These are phyloP conservation scores for Hygrophorus russula DNA, from an alignment of 768 basidiomycete species.

Conservation along the genomic window DNA sequence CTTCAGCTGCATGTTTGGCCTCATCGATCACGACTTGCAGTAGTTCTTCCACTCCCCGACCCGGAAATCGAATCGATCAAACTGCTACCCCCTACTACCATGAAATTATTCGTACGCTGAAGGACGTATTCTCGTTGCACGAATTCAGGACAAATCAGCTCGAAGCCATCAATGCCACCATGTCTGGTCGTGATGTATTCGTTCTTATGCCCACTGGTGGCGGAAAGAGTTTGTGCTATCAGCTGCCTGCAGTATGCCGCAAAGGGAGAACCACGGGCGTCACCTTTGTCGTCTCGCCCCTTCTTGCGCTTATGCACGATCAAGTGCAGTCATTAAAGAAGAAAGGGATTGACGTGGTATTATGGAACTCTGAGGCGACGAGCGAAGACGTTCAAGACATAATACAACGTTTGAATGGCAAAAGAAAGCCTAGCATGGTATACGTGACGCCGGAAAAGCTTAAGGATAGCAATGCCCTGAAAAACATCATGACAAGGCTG, in stretches of 20 bases:
- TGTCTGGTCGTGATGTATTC: slow-evolving; percentile 80
- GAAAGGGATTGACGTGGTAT: slow-evolving; percentile 59
- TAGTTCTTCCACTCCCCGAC: slow-evolving; percentile 8
- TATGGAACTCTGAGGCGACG: slow-evolving; percentile 49
- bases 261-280: slow-evolving; percentile 66
- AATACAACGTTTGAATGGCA: slow-evolving; percentile 30
- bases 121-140: slow-evolving; percentile 48
- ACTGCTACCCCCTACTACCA: slow-evolving; percentile 20
- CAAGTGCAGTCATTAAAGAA: slow-evolving; percentile 62
- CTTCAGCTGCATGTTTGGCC: slow-evolving; percentile 7
- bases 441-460: slow-evolving; percentile 93
- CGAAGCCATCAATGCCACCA: slow-evolving; percentile 70
- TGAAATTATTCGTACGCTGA: slow-evolving; percentile 47
- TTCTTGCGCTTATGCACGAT: slow-evolving; percentile 82
- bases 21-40: slow-evolving; percentile 8
- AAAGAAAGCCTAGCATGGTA: slow-evolving; percentile 50
- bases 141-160: slow-evolving; percentile 78
- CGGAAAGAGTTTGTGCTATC: slow-evolving; percentile 81
- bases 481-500: slow-evolving; percentile 43
- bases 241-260: slow-evolving; percentile 80
- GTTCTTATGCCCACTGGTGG: slow-evolving; percentile 96
- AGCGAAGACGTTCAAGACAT: slow-evolving; percentile 27
- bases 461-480: slow-evolving; percentile 45
- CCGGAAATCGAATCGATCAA: slow-evolving; percentile 9
- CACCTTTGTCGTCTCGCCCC: slow-evolving; percentile 83